Evolutionary conservation across 2,329 filamentous ascomycete genomes (phyloP).

Genomic region (Monilinia fructicola): DNA sequence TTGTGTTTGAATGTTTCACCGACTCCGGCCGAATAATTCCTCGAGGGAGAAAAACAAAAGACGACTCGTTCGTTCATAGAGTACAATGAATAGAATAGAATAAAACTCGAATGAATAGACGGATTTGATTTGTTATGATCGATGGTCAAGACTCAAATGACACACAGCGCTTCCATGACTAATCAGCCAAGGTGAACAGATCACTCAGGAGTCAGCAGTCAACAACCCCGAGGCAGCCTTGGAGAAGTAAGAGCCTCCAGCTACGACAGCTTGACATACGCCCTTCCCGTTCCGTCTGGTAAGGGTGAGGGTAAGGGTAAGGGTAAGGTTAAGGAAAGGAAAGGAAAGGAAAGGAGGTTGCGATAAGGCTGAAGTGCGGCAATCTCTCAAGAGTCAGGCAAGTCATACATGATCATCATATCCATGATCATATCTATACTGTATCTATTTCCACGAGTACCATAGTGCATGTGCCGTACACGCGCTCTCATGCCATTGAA

Average conservation of each 20-base stretch:
- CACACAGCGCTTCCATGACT: neutral
- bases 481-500: slow-evolving; percentile 3
- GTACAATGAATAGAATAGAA: neutral
- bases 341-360: neutral
- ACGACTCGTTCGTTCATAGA: neutral
- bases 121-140: neutral
- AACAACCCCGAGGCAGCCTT: neutral
- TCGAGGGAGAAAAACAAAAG: neutral
- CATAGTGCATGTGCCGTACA: slow-evolving; percentile 2
- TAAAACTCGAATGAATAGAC: neutral
- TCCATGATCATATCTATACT: no score
- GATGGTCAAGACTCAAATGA: neutral
- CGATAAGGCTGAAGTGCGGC: slow-evolving; percentile 21
- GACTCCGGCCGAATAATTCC: neutral
- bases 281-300: neutral
- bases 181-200: neutral
- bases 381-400: slow-evolving; percentile 1
- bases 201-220: neutral
- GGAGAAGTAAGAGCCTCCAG: no score
- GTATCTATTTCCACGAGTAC: no score
- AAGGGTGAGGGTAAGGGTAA: no score
- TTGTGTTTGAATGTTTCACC: neutral
- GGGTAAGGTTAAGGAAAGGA: no score
- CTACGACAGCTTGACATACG: neutral
- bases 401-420: neutral